Evolutionary conservation across 1,284 basidiomycete species (phyloP).

Genomic region (Mycena sp.): DNA sequence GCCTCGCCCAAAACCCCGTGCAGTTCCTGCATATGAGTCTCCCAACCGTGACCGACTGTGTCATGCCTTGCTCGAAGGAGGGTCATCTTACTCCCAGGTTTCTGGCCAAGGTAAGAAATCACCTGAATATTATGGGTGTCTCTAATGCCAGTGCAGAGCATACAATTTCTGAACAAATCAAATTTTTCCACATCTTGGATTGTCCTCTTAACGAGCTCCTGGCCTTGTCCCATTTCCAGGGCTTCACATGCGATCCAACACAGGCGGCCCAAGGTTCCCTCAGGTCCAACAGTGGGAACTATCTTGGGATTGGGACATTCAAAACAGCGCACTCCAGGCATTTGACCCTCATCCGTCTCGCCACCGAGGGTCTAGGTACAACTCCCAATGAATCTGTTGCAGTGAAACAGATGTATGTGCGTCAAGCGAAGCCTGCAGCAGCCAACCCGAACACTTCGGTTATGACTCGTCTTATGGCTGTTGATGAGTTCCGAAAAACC

Average conservation of each 20-base stretch:
- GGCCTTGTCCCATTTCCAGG: not conserved
- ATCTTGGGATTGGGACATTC: slow-evolving; percentile 10
- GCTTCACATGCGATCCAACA: not conserved
- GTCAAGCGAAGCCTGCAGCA: not conserved
- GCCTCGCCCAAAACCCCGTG: not conserved
- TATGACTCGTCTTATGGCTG: not conserved
- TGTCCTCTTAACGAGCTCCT: not conserved
- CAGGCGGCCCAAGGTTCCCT: not conserved
- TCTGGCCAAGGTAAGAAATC: not conserved
- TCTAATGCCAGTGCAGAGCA: not conserved
- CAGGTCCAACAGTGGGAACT: not conserved
- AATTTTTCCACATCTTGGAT: not conserved
- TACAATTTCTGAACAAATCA: not conserved
- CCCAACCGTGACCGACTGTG: not conserved
- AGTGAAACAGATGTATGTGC: slow-evolving; percentile 9
- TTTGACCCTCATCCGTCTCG: not conserved
- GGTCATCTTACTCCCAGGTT: not conserved
- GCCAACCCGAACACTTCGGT: not conserved
- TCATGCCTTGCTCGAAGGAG: not conserved
- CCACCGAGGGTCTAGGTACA: not conserved
- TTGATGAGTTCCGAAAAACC: not conserved
- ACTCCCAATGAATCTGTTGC: not conserved
- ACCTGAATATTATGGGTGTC: not conserved
- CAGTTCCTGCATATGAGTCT: not conserved
- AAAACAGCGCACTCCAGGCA: slow-evolving; percentile 6